Evolutionary conservation across 345 rosid species (phyloP), one percentile per base, ranked within the genome.

Genomic region (Triadica sebifera): DNA sequence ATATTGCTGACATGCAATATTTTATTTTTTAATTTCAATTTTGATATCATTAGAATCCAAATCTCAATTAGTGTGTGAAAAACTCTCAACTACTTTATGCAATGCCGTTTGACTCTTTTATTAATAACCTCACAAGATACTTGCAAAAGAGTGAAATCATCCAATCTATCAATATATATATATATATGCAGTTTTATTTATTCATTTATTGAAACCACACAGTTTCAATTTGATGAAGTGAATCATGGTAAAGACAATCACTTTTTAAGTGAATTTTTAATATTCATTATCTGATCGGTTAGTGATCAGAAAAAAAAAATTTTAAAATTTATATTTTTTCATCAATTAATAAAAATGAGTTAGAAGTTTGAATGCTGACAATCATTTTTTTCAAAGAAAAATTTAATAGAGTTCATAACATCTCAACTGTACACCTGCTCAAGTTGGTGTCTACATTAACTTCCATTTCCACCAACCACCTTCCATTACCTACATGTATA

Each of bases 391-490:
- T 85, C 3, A 84, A 80, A 75, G 86, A 71, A 80, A 84, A 84
- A 90, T 85, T 86, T 74, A 86, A 78, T 77, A 70, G 78, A 17
- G 71, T 72, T 72, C 71, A 81, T 80, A 77, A 74, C 71, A 72
- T 73, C 87, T 81, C 97, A 89, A 86, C 95, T 46, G 53, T 84
- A 72, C 85, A 75, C 60, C 70, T 8, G 73, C 81, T 15, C 17
- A 25, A 81, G 90, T 91, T 51, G 91, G 75, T 87, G 93, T 74
- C 70, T 4, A 24, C 87, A 91, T 88, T 94, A 88, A 91, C 85
- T 86, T 64, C 79, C 74, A 16, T 49, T 74, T 51, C 81, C 83
- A 81, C 88, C 88, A 75, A 77, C 84, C 59, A 25, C 61, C 81
- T 22, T 39, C 65, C 71, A 57, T 70, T 74, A 46, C 34, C 55